These are phyloP conservation scores for Diplogelasinospora grovesii DNA, from an alignment of 495 filamentous ascomycete species.

Conservation along the genomic window DNA sequence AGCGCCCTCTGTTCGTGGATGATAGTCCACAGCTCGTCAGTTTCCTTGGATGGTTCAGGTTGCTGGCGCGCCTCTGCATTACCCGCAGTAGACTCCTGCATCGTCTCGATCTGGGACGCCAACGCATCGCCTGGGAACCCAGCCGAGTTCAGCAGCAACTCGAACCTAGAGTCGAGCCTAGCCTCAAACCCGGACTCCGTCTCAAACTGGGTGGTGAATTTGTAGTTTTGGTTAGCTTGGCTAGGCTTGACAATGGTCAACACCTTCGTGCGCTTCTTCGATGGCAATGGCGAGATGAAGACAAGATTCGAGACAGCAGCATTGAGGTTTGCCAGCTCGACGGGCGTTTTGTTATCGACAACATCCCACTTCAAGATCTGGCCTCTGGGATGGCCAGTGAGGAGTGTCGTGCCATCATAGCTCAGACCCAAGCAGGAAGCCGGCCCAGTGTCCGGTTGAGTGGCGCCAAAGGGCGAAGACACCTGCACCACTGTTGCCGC, in stretches of 20 bases:
- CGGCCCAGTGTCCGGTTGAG: constrained; percentile 53
- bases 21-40: constrained; percentile 46
- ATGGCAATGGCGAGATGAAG: constrained; percentile 59
- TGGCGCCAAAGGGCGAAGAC: constrained; percentile 54
- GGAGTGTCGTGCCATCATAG: constrained; percentile 73
- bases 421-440: constrained; percentile 59
- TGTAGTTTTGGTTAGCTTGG: constrained; percentile 60
- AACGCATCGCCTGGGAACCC: constrained; percentile 29
- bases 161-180: constrained; percentile 33
- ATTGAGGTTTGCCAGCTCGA: constrained; percentile 60
- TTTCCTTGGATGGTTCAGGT: constrained; percentile 36
- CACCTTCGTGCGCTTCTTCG: constrained; percentile 39
- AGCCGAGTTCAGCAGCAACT: constrained; percentile 29
- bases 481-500: constrained; percentile 46
- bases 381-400: constrained; percentile 77
- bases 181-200: constrained; percentile 26
- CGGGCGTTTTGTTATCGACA: constrained; percentile 56
- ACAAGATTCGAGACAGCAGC: constrained; percentile 73
- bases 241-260: constrained; percentile 66
- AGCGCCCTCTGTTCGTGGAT: constrained; percentile 42
- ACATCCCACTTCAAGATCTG: constrained; percentile 65
- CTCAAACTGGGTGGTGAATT: constrained; percentile 58
- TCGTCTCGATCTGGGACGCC: constrained; percentile 19
- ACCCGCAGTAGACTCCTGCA: constrained; percentile 24
- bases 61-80: background rate